Evolutionary conservation across 768 basidiomycete species (phyloP), one percentile per base, ranked within the genome.

Genomic region (Trametes elegans): DNA sequence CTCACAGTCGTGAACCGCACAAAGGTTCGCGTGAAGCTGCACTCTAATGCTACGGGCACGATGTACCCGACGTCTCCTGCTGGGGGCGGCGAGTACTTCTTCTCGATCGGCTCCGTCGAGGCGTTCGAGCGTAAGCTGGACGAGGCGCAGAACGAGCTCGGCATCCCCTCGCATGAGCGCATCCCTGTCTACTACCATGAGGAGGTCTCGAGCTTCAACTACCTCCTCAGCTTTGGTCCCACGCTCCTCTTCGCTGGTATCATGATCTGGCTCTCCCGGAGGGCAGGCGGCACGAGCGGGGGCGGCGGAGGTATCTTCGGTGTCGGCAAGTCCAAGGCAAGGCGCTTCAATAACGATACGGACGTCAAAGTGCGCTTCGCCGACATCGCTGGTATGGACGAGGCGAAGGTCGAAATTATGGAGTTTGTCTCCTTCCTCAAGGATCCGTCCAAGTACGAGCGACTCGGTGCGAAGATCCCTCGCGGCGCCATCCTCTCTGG

Each of bases 391-490:
- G 97, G 97, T 32, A 98, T 98, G 96, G 97, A 99, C 73, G 97
- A 99, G 73, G 97, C 95, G 39, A 99, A 99, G 78, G 91, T 95
- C 76, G 97, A 99, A 75, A 96, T 99, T 64, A 96, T 98, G 92
- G 97, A 99, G 70, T 99, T 98, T 63, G 97, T 99, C 69, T 95
- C 97, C 64, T 98, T 99, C 77, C 77, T 99, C 66, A 98, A 98
- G 75, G 90, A 98, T 53, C 97, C 97, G 11, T 74, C 84, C 27
- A 89, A 88, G 70, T 99, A 97, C 75, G 92, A 98, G 74, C 92
- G 86, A 62, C 82, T 99, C 35, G 97, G 97, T 55, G 97, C 97
- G 56, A 98, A 98, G 76, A 98, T 98, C 60, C 93, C 93, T 46
- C 88, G 93, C 34, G 93, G 93, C 49, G 93, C 94, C 29, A 93